Evolutionary conservation across 2,329 filamentous ascomycete species (phyloP), one percentile per base, ranked within the genome.

Genomic region (Chaetomium sp.): DNA sequence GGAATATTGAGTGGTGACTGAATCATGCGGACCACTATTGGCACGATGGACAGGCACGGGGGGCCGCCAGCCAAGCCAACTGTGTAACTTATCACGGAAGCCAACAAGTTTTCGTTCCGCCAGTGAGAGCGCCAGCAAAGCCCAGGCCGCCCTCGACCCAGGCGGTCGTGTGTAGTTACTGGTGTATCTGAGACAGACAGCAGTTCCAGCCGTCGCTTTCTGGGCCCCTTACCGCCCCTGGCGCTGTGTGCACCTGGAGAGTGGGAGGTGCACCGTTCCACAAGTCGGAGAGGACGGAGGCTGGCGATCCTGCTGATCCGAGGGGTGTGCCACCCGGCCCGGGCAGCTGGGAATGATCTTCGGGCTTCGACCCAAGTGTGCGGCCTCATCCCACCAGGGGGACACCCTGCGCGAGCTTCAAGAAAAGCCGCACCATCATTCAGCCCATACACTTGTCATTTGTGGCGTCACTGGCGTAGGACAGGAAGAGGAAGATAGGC

Each of bases 401-500:
- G 38, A 4, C 16, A 42, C 16, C 38, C 38, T 42, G 38, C 7
- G 38, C 38, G 38, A 42, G 38, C 16, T 16, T 42, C 16, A 7
- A 42, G n/a, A 54, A 31, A 33, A 10, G 23, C 29, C 23, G 19
- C 31, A 19, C 31, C 53, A 25, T 35, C 53, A 0, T 8, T 21
- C 31, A 23, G 27, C 16, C 51, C 27, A 55, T 9, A 33, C 27
- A 33, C 29, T n/a, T 12, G 51, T 35, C 29, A 21, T 16, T 55
- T n/a, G 51, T 55, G 51, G 51, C 50, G 50, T 53, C 50, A n/a
- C 50, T 27, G 50, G 50, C 27, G 50, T 29, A 27, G 27, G 38
- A 42, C 19, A 6, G n/a, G 45, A 47, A 47, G 1, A 23, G 50
- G 50, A 27, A 29, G 25, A 29, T 31, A 3, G 50, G 50, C 25